Conservation (phyloP, 2,329 filamentous ascomycete genomes). For the Penicillium sp. region DNA sequence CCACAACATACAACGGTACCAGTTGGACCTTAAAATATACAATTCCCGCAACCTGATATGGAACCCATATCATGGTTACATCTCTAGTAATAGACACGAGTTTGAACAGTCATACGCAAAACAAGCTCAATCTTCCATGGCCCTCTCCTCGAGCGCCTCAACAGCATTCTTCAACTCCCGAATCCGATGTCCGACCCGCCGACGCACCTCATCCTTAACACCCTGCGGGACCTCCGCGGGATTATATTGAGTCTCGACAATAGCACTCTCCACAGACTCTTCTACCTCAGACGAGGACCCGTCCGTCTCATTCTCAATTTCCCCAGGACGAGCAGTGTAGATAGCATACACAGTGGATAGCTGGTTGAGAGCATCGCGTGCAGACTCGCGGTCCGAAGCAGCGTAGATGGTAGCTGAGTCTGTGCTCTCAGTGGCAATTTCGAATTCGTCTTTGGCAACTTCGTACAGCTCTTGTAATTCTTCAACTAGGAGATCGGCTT, state of each 20-base stretch:
- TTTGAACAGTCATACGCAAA: neutral
- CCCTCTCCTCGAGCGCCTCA: slow-evolving; percentile 42
- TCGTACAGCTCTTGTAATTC: slow-evolving; percentile 42
- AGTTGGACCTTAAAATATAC: neutral
- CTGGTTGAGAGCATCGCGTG: slow-evolving; percentile 46
- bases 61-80: neutral
- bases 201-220: slow-evolving; percentile 44
- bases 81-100: neutral
- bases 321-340: slow-evolving; percentile 29
- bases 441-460: slow-evolving; percentile 49
- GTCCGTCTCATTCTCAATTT: slow-evolving; percentile 11
- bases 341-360: slow-evolving; percentile 35
- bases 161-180: slow-evolving; percentile 49
- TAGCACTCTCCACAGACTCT: slow-evolving; percentile 13
- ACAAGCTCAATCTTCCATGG: slow-evolving; percentile 31
- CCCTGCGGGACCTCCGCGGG: slow-evolving; percentile 27
- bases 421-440: slow-evolving; percentile 50
- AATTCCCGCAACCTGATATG: neutral
- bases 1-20: neutral
- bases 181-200: slow-evolving; percentile 45
- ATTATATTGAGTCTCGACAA: slow-evolving; percentile 35
- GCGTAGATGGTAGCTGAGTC: slow-evolving; percentile 47
- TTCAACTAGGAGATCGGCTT: slow-evolving; percentile 36
- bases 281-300: neutral
- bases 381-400: slow-evolving; percentile 45